A percentile compares a stretch with the other conserved stretches of the same genome.
phyloP scores from a whole-genome alignment of 2,329 filamentous ascomycete genomes.

The Aureobasidium uvarum region DNA sequence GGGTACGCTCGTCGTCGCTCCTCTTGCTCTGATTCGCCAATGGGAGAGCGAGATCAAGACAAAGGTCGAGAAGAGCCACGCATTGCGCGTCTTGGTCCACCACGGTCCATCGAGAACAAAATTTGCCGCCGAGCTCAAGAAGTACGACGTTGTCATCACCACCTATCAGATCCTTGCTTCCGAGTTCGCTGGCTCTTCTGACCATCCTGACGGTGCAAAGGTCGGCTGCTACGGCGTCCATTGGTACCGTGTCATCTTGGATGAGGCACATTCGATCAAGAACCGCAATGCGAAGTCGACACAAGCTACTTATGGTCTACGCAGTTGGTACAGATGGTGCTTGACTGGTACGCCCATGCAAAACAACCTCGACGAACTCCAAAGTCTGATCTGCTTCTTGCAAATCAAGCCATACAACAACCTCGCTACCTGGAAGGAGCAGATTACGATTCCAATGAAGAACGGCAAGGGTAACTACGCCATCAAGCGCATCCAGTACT shows the following conservation, averaged over 20 bases:
- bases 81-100: conserved; percentile 80
- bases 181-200: conserved; percentile 71
- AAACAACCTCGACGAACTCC: conserved; percentile 94
- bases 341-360: conserved; percentile 96
- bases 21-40: conserved; percentile 89
- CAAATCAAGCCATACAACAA: conserved; percentile 90
- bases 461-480: conserved; percentile 85
- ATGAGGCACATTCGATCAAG: conserved; percentile 98
- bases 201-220: conserved; percentile 58
- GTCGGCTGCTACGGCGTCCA: conserved; percentile 85
- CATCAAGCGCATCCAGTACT: conserved; percentile 78
- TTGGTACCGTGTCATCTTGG: conserved; percentile 94
- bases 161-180: conserved; percentile 96
- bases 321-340: conserved; percentile 91
- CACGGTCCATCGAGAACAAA: conserved; percentile 87
- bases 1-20: conserved; percentile 86
- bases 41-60: conserved; percentile 93
- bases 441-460: conserved; percentile 87
- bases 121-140: conserved; percentile 68
- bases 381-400: conserved; percentile 89
- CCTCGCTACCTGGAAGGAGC: conserved; percentile 80
- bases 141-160: conserved; percentile 93
- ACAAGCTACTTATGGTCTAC: conserved; percentile 82
- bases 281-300: conserved; percentile 96
- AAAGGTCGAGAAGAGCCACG: conserved; percentile 68